Base-by-base conservation (phyloP, 257 asterid genomes). In the Jaltomata sinuosa region DNA sequence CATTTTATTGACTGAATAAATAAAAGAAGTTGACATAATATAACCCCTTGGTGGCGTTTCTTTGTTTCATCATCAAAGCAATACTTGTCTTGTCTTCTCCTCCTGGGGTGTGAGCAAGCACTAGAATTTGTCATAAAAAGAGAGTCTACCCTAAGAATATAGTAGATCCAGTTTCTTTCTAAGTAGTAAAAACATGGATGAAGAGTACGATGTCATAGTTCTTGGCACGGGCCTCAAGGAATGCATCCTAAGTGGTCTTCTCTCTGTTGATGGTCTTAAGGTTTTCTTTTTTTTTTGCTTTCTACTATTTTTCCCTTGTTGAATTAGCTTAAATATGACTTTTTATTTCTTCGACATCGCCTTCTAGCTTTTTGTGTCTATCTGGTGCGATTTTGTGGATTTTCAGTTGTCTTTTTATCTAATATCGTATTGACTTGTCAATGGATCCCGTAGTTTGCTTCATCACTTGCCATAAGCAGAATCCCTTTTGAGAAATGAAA, bases 191-290 rank as follows among this genome's bases (percentile, higher is more conserved):
- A 84, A 8, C 69, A 94, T 94, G 98, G 98, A 95, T 89, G 98
- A 95, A 91, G 97, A 93, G 83, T 95, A 95, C n/a, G 98, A 95
- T 79, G 97, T 95, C 45, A 92, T 95, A 61, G 98, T 95, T 79
- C 97, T 95, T 4, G 98, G 98, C 68, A 95, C 98, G 16, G 98
- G 98, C 36, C 97, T 95, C 53, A 95, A 93, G 83, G 97, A 95
- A 87, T 95, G 98, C 87, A 95, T 95, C 84, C 95, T 95, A 84
- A 95, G 97, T 47, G 98, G 98, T 68, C 96, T 95, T 83, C 95
- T 95, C 85, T 95, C 98, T 36, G 97, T 95, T 32, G 97, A 95
- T 87, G 98, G 97, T 87, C 92, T 93, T 72, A 95, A 93, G 88
- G 98, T 94, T 10, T n/a, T 25, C 3, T 10, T 11, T 4, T 19